Evolutionary conservation across 225 moss, liverwort and hornwort genomes (phyloP), one percentile per base, ranked within the genome.

Genomic region (Polytrichum formosum): DNA sequence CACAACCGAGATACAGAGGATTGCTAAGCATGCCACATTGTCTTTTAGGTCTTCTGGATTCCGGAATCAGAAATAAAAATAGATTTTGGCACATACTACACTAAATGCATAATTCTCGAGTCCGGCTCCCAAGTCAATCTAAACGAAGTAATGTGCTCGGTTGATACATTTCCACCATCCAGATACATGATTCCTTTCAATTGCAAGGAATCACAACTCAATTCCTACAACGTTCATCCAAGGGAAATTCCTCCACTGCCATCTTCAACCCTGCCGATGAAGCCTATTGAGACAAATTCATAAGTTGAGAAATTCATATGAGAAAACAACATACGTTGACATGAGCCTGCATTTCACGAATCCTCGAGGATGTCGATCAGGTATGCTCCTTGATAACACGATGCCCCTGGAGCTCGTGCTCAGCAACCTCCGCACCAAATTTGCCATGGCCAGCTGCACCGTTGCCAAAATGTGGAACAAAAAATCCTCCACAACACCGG

Each of bases 341-440:
- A 83, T 76, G 35, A 83, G 71, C 53, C 83, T 73, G 68, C 61
- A 74, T 10, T 74, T 71, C 31, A 83, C 64, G 29, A 74, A 76
- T 20, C 70, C 74, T 1, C 74, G 76, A 26, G 70, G 58, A 64
- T 64, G 64, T 4, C 67, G 67, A 56, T 77, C 76, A 55, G 65
- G 6, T 13, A 54, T 23, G 46, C 13, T 46, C 46, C 46, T 46
- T 16, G 46, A 46, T 16, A 46, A 46, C 58, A 20, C 58, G 58
- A 58, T 71, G 54, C 58, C 61, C 76, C 75, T 61, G 56, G 56
- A 56, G 69, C 29, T 30, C 56, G 27, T 20, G 20, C 73, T 67
- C 70, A 76, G 61, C 68, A 83, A 62, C 71, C 64, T 74, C 68
- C 74, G 83, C 83, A 83, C 76, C 25, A 83, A 73, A 62, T 60